Evolutionary conservation across 2,329 filamentous ascomycete species (phyloP), one percentile per base, ranked within the genome.

Genomic region (Diplodia intermedia): DNA sequence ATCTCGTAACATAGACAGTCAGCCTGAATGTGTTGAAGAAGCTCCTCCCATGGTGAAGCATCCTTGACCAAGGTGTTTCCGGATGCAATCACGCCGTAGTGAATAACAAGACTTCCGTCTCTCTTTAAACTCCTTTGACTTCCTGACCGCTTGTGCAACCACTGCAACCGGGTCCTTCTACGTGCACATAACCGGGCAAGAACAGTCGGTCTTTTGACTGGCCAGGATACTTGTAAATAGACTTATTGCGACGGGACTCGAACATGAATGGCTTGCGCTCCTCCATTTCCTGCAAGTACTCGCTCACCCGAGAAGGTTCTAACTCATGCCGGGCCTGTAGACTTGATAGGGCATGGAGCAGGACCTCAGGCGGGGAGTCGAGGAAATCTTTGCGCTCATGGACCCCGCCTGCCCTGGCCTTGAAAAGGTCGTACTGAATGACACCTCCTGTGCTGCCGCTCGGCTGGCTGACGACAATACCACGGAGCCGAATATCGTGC

Each of bases 1-100:
- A 60, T 57, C 54, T 57, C 36, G 12, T 57, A 57, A 29, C 54
- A 57, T 15, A 57, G 20, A 6, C 54, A 57, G 15, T 40, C 33
- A 1, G 14, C n/a, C 0, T 33, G 31, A 8, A 57, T 36, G 12
- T 57, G 29, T 18, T 26, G 4, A 4, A 57, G 20, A 5, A 57
- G 31, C 11, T 40, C 18, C 20, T 36, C 26, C 14, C 54, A 9
- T 11, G 5, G 2, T 1, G 18, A 20, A 38, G 4, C 33, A 8
- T 40, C 33, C 6, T 57, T 57, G 31, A 57, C 54, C 11, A 57
- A 3, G 4, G 54, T 57, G 31, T 40, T 57, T 40, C 54, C 54
- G 5, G 54, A 57, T 1, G 54, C 54, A 7, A 57, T 40, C 7
- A 40, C 23, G 0, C 54, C 54, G n/a, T 20, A 57, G 54, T 57